A percentile compares a stretch with the other conserved stretches of the same genome.
phyloP scores from a whole-genome alignment of 2,329 filamentous ascomycete genomes.

The Phyllosticta citrichinensis region DNA sequence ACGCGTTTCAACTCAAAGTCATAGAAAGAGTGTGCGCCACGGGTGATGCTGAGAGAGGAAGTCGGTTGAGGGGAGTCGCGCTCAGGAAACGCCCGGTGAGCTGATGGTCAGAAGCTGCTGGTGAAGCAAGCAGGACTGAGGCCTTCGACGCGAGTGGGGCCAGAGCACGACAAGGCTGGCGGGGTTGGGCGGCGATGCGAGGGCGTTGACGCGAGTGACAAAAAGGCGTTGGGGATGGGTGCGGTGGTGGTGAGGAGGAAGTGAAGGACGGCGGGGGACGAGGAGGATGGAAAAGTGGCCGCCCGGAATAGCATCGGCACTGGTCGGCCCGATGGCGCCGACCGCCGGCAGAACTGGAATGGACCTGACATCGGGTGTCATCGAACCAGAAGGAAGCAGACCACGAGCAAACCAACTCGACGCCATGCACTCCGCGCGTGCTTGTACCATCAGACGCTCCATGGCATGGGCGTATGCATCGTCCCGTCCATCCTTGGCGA shows the following conservation, averaged over 20 bases:
- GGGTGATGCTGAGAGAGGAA: background rate
- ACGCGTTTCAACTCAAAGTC: conserved; percentile 18
- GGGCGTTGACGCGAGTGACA: background rate
- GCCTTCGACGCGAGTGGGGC: conserved; percentile 1
- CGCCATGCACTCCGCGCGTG: background rate
- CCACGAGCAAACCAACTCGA: background rate
- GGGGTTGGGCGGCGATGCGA: background rate
- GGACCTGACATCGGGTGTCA: background rate
- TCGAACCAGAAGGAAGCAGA: background rate
- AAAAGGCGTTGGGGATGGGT: background rate
- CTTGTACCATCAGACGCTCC: background rate
- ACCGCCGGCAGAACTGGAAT: background rate
- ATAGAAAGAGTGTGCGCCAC: conserved; percentile 15
- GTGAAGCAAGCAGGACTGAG: conserved; percentile 4
- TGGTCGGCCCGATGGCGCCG: background rate
- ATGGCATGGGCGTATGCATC: background rate
- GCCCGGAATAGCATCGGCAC: background rate
- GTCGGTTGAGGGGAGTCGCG: background rate
- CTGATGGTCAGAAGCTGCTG: background rate
- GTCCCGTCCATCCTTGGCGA: background rate
- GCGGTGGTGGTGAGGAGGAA: background rate
- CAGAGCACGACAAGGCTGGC: background rate
- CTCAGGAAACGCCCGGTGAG: background rate
- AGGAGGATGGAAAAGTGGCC: background rate
- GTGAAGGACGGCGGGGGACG: background rate